phyloP scores from a whole-genome alignment of 2,329 filamentous ascomycete genomes.

The Xylaria sp. region DNA sequence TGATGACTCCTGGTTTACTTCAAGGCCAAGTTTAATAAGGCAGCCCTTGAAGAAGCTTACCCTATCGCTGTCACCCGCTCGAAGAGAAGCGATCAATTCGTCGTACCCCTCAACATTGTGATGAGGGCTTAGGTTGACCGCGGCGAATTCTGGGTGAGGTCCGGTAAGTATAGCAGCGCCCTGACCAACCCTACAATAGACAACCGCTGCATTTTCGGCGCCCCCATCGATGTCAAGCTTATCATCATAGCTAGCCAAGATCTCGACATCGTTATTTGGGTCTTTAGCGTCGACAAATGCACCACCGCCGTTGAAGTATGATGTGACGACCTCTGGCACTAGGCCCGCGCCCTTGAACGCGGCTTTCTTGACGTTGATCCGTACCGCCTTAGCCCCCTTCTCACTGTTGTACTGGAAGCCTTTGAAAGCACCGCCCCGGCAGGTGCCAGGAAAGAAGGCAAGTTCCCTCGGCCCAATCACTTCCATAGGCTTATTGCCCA shows the following conservation, averaged over 20 bases:
- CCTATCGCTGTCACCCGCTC: slow-evolving; percentile 71
- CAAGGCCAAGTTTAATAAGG: slow-evolving; percentile 79
- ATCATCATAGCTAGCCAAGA: slow-evolving; percentile 81
- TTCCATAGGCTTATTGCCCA: slow-evolving; percentile 79
- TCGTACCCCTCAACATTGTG: slow-evolving; percentile 72
- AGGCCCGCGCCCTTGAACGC: slow-evolving; percentile 56
- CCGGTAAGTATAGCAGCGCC: slow-evolving; percentile 82
- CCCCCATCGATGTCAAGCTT: slow-evolving; percentile 78
- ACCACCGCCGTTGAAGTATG: slow-evolving; percentile 94
- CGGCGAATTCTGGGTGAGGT: slow-evolving; percentile 93
- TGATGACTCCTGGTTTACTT: slow-evolving; percentile 71
- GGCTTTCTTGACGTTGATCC: slow-evolving; percentile 67
- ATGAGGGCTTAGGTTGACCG: slow-evolving; percentile 74
- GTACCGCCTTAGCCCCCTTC: slow-evolving; percentile 75
- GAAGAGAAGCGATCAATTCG: slow-evolving; percentile 69
- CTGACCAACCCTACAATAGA: slow-evolving; percentile 82
- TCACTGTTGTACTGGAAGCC: slow-evolving; percentile 94
- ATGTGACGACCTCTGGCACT: slow-evolving; percentile 67
- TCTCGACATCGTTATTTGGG: slow-evolving; percentile 70
- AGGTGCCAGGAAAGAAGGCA: slow-evolving; percentile 84
- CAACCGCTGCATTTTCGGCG: slow-evolving; percentile 74
- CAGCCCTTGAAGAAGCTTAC: slow-evolving; percentile 79
- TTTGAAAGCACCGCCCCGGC: slow-evolving; percentile 82
- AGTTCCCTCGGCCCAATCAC: slow-evolving; percentile 86
- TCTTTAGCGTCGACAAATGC: slow-evolving; percentile 80